Conservation (phyloP, 2,329 filamentous ascomycete genomes). For the Calonectria henricotiae region DNA sequence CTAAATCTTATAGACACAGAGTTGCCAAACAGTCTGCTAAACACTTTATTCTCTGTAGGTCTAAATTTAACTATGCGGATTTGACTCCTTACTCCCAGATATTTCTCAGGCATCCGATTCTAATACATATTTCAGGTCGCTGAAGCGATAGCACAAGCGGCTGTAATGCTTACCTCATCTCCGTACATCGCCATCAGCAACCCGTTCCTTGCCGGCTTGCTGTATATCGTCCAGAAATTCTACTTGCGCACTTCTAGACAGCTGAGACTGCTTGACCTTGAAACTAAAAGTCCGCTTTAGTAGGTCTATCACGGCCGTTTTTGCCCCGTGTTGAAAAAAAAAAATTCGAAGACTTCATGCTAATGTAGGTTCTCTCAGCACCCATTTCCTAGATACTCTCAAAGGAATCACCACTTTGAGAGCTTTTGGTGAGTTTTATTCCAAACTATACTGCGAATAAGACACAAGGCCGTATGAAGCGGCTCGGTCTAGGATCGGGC, state of each 20-base stretch:
- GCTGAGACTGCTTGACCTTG: conserved; percentile 72
- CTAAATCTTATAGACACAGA: conserved; percentile 59
- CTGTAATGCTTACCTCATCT: conserved; percentile 56
- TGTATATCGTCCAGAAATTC: conserved; percentile 70
- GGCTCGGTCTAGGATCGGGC: too few species aligned
- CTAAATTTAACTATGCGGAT: too few species aligned
- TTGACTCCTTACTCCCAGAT: not conserved
- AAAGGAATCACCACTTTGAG: conserved; percentile 70
- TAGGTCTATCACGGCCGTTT: conserved; percentile 28
- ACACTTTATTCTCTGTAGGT: conserved; percentile 36
- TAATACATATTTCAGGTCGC: conserved; percentile 23
- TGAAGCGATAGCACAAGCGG: conserved; percentile 27
- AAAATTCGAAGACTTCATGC: too few species aligned
- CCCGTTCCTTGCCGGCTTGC: conserved; percentile 62
- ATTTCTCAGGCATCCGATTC: too few species aligned
- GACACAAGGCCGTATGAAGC: too few species aligned
- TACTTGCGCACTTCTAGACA: conserved; percentile 75
- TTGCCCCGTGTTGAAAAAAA: accelerated
- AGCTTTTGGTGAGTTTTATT: conserved; percentile 67
- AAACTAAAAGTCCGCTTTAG: conserved; percentile 72
- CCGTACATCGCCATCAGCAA: conserved; percentile 65
- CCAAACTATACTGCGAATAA: conserved; percentile 50
- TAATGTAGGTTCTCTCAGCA: conserved; percentile 23
- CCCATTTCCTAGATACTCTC: conserved; percentile 71
- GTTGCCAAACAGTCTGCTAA: conserved; percentile 53